Percentiles rank a stretch among this genome's conserved stretches.
Conservation (phyloP, 2,329 filamentous ascomycete species). For the Ophiocordyceps camponoti-saundersi region DNA sequence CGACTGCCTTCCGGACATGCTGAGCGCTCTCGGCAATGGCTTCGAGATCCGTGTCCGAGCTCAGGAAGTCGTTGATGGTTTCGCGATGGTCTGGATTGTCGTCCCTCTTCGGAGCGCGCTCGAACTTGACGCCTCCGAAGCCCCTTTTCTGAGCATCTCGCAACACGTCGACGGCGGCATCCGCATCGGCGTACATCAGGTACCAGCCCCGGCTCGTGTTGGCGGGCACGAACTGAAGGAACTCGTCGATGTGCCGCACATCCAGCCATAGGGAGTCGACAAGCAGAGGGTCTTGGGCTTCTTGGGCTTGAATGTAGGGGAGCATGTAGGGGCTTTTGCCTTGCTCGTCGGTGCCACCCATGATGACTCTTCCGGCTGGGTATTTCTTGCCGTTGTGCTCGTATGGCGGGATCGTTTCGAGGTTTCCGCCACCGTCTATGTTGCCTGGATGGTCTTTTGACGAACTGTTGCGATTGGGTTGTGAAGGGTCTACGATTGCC, state of each 20-base stretch:
- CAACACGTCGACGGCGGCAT: constrained; percentile 8
- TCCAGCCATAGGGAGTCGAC: constrained; percentile 11
- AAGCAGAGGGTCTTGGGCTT: constrained; percentile 15
- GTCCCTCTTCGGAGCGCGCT: not conserved
- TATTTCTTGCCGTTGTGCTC: constrained; percentile 6
- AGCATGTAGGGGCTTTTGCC: not conserved
- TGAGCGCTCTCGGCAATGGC: constrained; percentile 1
- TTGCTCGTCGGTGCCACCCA: constrained; percentile 3
- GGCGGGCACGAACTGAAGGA: constrained; percentile 11
- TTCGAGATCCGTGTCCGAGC: not conserved
- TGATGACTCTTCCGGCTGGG: constrained; percentile 7
- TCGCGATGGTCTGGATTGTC: no score
- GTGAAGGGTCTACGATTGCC: constrained; percentile 5
- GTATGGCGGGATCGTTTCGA: constrained; percentile 20
- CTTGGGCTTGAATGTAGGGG: constrained; percentile 12
- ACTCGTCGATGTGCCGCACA: constrained; percentile 10
- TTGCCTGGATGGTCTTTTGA: not conserved
- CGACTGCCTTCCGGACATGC: constrained; percentile 6
- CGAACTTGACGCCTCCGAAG: constrained; percentile 5
- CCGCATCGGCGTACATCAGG: constrained; percentile 7
- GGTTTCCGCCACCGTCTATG: constrained; percentile 12
- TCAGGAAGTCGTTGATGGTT: not conserved
- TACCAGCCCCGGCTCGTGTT: constrained; percentile 9
- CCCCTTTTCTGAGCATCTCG: constrained; percentile 6
- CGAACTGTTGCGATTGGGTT: not conserved